A percentile compares a stretch with the other conserved stretches of the same genome.
phyloP scores from a whole-genome alignment of 331 rosid species.

The Malus hybrid region DNA sequence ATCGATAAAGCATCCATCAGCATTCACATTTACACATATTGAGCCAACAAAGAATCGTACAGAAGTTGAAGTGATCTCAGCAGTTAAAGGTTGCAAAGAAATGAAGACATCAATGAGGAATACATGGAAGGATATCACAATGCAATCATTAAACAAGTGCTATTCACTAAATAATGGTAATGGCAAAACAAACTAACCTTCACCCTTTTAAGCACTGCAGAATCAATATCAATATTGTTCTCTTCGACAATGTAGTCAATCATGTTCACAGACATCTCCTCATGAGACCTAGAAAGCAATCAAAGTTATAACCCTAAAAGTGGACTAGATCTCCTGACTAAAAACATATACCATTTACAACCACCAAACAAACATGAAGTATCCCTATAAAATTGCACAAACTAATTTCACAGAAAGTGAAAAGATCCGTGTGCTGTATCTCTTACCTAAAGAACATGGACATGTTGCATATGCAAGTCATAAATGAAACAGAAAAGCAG shows the following conservation, averaged over 20 bases:
- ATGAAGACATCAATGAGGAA: not conserved
- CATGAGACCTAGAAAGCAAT: slow-evolving; percentile 54
- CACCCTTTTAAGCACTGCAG: slow-evolving; percentile 32
- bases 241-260: slow-evolving; percentile 54
- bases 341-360: not conserved
- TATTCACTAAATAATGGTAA: not conserved
- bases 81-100: slow-evolving; percentile 3
- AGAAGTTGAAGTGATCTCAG: slow-evolving; percentile 10
- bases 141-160: not conserved
- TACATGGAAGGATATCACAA: not conserved
- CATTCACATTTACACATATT: slow-evolving; percentile 3
- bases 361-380: not conserved
- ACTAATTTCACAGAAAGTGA: not conserved
- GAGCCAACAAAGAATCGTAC: slow-evolving; percentile 1
- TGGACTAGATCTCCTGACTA: slow-evolving; percentile 5
- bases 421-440: not conserved
- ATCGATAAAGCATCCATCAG: not conserved
- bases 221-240: slow-evolving; percentile 46
- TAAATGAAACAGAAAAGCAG: not conserved
- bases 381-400: not conserved
- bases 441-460: not conserved
- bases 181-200: slow-evolving; percentile 33
- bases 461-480: not conserved
- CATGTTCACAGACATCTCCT: slow-evolving; percentile 65
- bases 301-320: slow-evolving; percentile 2